Conservation (phyloP, 345 rosid genomes). For the Eutrema japonicum region DNA sequence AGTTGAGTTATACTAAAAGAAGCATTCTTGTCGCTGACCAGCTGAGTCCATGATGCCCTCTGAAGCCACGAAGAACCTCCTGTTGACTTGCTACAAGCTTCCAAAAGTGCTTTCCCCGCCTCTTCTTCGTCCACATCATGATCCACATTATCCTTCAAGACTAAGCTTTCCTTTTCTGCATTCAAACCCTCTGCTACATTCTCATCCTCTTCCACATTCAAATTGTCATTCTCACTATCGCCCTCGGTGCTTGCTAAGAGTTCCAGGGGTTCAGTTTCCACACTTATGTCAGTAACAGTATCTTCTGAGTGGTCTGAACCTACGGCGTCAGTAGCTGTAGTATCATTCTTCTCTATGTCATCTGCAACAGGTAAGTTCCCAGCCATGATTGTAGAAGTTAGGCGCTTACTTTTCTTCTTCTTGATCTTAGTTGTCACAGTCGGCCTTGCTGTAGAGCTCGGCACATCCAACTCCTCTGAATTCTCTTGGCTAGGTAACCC, state of each 20-base stretch:
- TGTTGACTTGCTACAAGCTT: conserved; percentile 49
- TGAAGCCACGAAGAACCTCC: conserved; percentile 82
- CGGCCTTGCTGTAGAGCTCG: not conserved
- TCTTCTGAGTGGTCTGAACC: conserved; percentile 33
- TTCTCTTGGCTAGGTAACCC: conserved; percentile 7
- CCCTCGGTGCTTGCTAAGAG: conserved; percentile 29
- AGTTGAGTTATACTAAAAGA: conserved; percentile 73
- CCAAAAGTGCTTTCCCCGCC: not conserved
- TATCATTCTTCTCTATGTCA: conserved; percentile 33
- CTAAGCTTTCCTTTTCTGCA: conserved; percentile 25
- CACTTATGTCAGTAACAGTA: conserved; percentile 5
- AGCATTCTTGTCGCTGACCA: conserved; percentile 54
- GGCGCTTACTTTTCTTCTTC: conserved; percentile 34
- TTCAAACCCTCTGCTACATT: conserved; percentile 27
- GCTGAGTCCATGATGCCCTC: conserved; percentile 81
- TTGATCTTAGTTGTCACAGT: conserved; percentile 16
- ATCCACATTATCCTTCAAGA: conserved; percentile 34
- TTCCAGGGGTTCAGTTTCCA: conserved; percentile 37
- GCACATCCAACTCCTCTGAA: conserved; percentile 1
- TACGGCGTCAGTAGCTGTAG: conserved; percentile 8
- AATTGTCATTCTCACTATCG: conserved; percentile 28
- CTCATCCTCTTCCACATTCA: conserved; percentile 25
- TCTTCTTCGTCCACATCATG: conserved; percentile 31
- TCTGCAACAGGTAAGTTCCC: conserved; percentile 23
- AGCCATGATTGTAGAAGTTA: conserved; percentile 39